Evolutionary conservation across 2,329 filamentous ascomycete genomes (phyloP).

Genomic region (Ophiostoma himal-ulmi): DNA sequence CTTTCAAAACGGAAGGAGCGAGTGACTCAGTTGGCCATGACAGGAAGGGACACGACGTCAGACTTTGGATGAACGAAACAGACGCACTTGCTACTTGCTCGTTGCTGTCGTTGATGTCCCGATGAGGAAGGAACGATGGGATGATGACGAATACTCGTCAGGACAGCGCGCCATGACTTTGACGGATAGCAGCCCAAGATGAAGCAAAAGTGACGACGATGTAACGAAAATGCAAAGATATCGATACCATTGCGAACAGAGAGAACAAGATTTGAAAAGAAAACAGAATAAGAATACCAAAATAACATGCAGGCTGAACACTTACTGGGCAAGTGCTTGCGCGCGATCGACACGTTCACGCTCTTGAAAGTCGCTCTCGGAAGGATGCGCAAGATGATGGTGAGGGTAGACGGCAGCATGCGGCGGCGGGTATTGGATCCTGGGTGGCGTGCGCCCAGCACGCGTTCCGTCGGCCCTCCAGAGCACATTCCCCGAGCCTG

Average conservation of each 20-base stretch:
- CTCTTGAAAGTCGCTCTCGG: no score
- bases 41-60: not conserved
- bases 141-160: not conserved
- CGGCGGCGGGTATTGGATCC: no score
- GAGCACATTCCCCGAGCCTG: no score
- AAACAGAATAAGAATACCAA: not conserved
- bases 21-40: conserved; percentile 10
- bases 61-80: conserved; percentile 14
- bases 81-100: no score
- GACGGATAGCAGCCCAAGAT: not conserved
- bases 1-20: conserved; percentile 16
- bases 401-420: no score
- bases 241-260: not conserved
- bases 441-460: no score
- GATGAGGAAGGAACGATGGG: not conserved
- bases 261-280: not conserved
- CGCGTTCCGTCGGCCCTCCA: no score
- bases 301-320: no score
- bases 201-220: not conserved
- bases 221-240: not conserved
- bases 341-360: no score
- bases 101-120: no score
- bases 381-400: no score
- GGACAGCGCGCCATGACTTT: not conserved
- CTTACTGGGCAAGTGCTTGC: no score